Conservation (phyloP, 2,329 filamentous ascomycete species). For the Cytospora paraplurivora region DNA sequence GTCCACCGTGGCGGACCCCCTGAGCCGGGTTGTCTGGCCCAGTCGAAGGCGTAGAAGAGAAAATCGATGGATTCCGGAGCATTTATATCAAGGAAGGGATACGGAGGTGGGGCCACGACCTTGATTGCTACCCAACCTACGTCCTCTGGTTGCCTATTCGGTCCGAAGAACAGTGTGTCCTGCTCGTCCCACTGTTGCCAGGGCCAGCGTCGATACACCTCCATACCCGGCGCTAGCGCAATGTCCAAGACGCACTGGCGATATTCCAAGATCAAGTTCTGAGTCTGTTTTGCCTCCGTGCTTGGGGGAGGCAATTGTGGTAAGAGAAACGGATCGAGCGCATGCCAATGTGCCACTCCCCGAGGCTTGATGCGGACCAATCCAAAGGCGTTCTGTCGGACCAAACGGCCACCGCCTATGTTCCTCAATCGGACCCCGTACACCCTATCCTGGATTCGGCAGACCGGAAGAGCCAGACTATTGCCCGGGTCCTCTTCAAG, state of each 20-base stretch:
- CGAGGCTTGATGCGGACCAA: neutral
- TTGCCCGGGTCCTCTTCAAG: too few species aligned
- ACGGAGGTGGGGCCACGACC: neutral
- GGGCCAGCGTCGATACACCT: slow-evolving; percentile 18
- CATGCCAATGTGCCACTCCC: slow-evolving; percentile 8
- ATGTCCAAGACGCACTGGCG: slow-evolving; percentile 7
- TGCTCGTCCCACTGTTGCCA: slow-evolving; percentile 23
- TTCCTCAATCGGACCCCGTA: slow-evolving; percentile 11
- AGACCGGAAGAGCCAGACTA: slow-evolving; percentile 19
- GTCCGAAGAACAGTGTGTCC: slow-evolving; percentile 11
- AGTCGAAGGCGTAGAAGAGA: slow-evolving; percentile 21
- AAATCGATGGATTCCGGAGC: neutral
- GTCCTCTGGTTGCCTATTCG: neutral
- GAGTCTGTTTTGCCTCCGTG: neutral
- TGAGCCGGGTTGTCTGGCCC: neutral
- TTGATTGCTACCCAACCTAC: slow-evolving; percentile 17
- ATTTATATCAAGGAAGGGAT: neutral
- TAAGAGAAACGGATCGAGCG: slow-evolving; percentile 14
- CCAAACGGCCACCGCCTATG: slow-evolving; percentile 1
- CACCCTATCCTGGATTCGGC: neutral
- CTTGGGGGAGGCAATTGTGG: neutral
- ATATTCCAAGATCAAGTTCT: neutral
- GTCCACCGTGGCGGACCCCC: slow-evolving; percentile 3
- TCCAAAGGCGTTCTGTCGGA: slow-evolving; percentile 11
- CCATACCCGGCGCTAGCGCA: neutral